phyloP scores from a whole-genome alignment of 225 moss, liverwort and hornwort species.

The Climacium dendroides region DNA sequence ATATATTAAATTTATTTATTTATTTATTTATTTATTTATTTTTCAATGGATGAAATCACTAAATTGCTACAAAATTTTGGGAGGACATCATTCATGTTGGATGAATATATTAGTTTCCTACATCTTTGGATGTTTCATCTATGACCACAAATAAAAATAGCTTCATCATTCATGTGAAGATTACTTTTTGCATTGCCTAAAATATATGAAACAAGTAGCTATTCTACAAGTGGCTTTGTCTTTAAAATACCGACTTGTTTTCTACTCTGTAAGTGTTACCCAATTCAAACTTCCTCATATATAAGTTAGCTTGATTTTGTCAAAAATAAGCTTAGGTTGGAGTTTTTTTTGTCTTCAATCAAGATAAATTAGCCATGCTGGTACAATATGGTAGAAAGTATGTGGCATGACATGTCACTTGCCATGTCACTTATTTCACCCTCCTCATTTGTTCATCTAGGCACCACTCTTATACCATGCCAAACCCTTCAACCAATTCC shows the following conservation, averaged over 20 bases:
- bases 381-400: background rate
- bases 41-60: background rate
- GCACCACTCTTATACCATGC: background rate
- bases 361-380: too few relatives aligned
- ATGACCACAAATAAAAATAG: background rate
- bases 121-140: background rate
- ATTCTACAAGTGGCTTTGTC: background rate
- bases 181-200: too few relatives aligned
- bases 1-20: too few relatives aligned
- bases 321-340: too few relatives aligned
- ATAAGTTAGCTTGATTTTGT: too few relatives aligned
- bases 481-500: background rate
- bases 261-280: rapidly evolving
- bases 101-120: too few relatives aligned
- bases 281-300: background rate
- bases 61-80: background rate
- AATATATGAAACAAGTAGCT: background rate
- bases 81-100: background rate
- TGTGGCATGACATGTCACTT: background rate
- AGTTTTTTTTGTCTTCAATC: too few relatives aligned
- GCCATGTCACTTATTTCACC: background rate
- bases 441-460: background rate
- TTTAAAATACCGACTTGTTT: background rate
- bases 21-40: too few relatives aligned
- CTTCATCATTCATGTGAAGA: background rate